Conservation (phyloP, 2,329 filamentous ascomycete genomes). For the Trichophyton rubrum region DNA sequence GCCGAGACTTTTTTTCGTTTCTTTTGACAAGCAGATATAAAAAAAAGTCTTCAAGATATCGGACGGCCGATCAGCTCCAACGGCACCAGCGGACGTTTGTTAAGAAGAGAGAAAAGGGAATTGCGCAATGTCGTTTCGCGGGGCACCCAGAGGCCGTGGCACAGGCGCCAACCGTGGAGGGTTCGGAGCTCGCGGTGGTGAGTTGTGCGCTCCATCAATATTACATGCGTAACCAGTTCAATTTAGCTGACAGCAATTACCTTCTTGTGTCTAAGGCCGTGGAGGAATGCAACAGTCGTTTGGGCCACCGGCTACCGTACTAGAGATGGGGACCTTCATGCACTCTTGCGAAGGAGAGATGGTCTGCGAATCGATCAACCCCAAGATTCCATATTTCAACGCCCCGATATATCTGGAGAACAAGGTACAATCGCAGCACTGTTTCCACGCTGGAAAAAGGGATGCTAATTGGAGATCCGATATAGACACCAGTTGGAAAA, state of each 20-base stretch:
- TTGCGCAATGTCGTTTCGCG: slow-evolving; percentile 51
- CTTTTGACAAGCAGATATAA: too few relatives aligned
- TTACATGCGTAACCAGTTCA: slow-evolving; percentile 11
- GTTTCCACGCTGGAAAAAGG: not conserved
- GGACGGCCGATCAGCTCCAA: not conserved
- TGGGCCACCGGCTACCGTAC: slow-evolving; percentile 50
- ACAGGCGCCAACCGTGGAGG: slow-evolving; percentile 42
- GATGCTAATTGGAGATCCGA: slow-evolving; percentile 2
- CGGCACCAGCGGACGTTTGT: not conserved
- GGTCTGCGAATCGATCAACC: slow-evolving; percentile 88
- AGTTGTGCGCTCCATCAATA: slow-evolving; percentile 11
- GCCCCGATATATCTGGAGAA: slow-evolving; percentile 98
- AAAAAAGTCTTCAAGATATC: not conserved
- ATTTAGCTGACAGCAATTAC: slow-evolving; percentile 4
- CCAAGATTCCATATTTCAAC: slow-evolving; percentile 98
- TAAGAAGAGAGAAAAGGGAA: not conserved
- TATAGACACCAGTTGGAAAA: slow-evolving; percentile 74
- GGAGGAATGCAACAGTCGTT: slow-evolving; percentile 51
- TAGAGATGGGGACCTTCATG: slow-evolving; percentile 89
- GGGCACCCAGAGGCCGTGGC: slow-evolving; percentile 40
- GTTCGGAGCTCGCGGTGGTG: slow-evolving; percentile 30
- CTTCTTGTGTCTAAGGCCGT: slow-evolving; percentile 36
- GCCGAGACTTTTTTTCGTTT: slow-evolving; percentile 8
- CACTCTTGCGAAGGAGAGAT: slow-evolving; percentile 96
- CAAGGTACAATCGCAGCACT: slow-evolving; percentile 48